Evolutionary conservation across 2,329 filamentous ascomycete species (phyloP).

Genomic region (Herpotrichia juniperi): DNA sequence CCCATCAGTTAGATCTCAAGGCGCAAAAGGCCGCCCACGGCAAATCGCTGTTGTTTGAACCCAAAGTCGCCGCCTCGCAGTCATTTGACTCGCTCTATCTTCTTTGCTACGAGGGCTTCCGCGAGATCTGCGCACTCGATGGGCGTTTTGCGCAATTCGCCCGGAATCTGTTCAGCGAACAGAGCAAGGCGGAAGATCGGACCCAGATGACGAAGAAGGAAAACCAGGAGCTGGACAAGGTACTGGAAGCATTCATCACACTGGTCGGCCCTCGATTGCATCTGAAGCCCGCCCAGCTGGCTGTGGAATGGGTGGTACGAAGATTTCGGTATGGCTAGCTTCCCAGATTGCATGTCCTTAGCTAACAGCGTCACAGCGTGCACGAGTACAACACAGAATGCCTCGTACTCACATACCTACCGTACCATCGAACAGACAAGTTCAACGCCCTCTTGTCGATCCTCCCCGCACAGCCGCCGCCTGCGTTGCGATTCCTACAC

Average conservation of each 20-base stretch:
- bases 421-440: conserved; percentile 84
- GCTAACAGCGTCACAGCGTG: conserved; percentile 61
- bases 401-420: conserved; percentile 84
- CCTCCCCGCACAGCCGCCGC: conserved; percentile 74
- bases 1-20: conserved; percentile 88
- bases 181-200: conserved; percentile 88
- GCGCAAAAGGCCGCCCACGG: conserved; percentile 90
- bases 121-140: conserved; percentile 89
- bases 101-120: conserved; percentile 86
- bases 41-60: conserved; percentile 93
- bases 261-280: conserved; percentile 78
- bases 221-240: conserved; percentile 79
- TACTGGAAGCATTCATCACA: conserved; percentile 81
- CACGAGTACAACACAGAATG: conserved; percentile 87
- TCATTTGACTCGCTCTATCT: conserved; percentile 88
- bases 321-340: conserved; percentile 73
- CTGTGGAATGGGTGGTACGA: conserved; percentile 92
- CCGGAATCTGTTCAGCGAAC: conserved; percentile 85
- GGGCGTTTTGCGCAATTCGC: conserved; percentile 76
- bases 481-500: conserved; percentile 80
- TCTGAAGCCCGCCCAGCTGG: conserved; percentile 86
- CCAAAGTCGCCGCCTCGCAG: conserved; percentile 81
- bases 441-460: conserved; percentile 90
- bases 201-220: conserved; percentile 81
- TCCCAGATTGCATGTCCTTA: conserved; percentile 11